A percentile compares a stretch with the other conserved stretches of the same genome.
Evolutionary conservation across 257 asterid genomes (phyloP).

Genomic region (Lavandula angustifolia): DNA sequence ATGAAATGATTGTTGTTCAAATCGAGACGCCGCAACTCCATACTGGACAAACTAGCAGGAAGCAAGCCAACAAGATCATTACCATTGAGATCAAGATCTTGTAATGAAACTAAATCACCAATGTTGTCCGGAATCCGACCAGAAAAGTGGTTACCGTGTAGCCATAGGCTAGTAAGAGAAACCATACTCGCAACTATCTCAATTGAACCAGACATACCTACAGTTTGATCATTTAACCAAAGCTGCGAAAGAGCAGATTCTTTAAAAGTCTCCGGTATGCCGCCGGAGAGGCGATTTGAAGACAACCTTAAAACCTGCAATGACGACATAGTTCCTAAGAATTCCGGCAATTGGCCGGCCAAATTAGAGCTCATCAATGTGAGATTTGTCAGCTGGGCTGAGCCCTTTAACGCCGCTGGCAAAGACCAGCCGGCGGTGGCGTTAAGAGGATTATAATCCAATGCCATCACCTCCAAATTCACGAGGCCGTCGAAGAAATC

Average conservation of each 20-base stretch:
- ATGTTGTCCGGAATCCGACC: slow-evolving; percentile 72
- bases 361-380: slow-evolving; percentile 58
- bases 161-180: slow-evolving; percentile 77
- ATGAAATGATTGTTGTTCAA: slow-evolving; percentile 74
- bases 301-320: slow-evolving; percentile 68
- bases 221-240: slow-evolving; percentile 71
- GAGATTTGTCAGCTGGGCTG: slow-evolving; percentile 72
- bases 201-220: slow-evolving; percentile 70
- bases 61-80: slow-evolving; percentile 76
- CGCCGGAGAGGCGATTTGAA: slow-evolving; percentile 53
- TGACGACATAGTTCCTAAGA: slow-evolving; percentile 70
- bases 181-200: slow-evolving; percentile 55
- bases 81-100: slow-evolving; percentile 59
- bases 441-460: slow-evolving; percentile 72
- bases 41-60: slow-evolving; percentile 55
- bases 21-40: slow-evolving; percentile 58
- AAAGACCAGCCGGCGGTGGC: slow-evolving; percentile 70
- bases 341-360: slow-evolving; percentile 75
- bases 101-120: slow-evolving; percentile 55
- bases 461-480: slow-evolving; percentile 74
- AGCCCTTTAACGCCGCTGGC: slow-evolving; percentile 57
- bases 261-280: slow-evolving; percentile 65
- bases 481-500: slow-evolving; percentile 81
- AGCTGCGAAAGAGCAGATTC: slow-evolving; percentile 51
- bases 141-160: slow-evolving; percentile 78